These are phyloP conservation scores for Tilletia indica DNA, from an alignment of 1,284 basidiomycete genomes.

Conservation along the genomic window DNA sequence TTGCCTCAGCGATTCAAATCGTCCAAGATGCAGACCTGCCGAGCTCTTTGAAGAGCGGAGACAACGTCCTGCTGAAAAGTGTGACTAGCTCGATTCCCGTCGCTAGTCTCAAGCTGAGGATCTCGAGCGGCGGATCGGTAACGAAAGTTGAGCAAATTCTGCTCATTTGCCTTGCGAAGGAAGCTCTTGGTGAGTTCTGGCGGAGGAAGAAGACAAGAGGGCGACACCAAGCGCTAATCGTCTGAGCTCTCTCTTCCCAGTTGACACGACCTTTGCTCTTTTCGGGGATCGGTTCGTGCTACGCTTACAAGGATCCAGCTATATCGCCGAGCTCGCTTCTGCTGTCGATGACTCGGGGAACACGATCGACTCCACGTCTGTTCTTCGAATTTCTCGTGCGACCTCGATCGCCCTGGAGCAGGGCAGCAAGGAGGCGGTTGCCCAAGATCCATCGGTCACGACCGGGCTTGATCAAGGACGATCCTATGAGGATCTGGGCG, in stretches of 20 bases:
- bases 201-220: conserved; percentile 12
- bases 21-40: neutral
- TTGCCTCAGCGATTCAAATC: neutral
- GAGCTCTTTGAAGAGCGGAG: neutral
- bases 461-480: conserved; percentile 57
- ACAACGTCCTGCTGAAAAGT: neutral
- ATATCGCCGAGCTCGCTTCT: neutral
- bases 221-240: too few relatives aligned
- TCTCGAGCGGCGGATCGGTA: conserved; percentile 22
- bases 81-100: neutral
- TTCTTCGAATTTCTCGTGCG: conserved; percentile 40
- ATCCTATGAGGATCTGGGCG: conserved; percentile 67
- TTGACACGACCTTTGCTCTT: conserved; percentile 29
- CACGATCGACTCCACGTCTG: conserved; percentile 23
- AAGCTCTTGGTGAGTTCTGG: neutral
- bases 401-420: conserved; percentile 36
- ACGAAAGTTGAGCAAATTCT: neutral
- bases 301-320: conserved; percentile 26
- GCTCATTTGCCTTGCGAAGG: neutral
- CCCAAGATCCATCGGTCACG: conserved; percentile 49
- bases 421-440: conserved; percentile 22
- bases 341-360: neutral
- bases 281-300: conserved; percentile 28
- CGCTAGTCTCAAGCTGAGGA: neutral
- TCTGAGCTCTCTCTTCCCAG: neutral